A percentile compares a stretch with the other conserved stretches of the same genome.
Evolutionary conservation across 495 filamentous ascomycete species (phyloP).

Genomic region (Neurospora africana): DNA sequence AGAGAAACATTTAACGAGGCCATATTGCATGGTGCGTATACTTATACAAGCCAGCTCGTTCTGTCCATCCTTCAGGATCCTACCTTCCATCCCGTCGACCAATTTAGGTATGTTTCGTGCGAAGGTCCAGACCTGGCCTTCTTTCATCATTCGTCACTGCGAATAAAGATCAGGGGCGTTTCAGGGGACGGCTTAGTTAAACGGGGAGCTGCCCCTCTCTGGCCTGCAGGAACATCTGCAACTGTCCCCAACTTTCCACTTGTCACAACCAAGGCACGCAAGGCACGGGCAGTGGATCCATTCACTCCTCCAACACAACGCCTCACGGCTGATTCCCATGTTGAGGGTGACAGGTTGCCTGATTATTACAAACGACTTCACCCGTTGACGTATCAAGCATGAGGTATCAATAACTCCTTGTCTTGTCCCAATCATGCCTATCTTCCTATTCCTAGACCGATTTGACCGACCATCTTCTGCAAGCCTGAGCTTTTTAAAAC

Average conservation of each 20-base stretch:
- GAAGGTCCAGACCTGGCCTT: background rate
- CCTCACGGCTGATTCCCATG: background rate
- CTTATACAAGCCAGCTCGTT: background rate
- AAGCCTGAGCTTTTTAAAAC: conserved; percentile 28
- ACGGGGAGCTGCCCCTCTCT: background rate
- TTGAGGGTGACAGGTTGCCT: background rate
- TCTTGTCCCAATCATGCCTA: background rate
- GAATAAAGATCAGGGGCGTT: background rate
- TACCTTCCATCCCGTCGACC: background rate
- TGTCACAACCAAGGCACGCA: background rate
- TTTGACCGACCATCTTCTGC: conserved; percentile 18
- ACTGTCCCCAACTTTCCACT: background rate
- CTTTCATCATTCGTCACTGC: background rate
- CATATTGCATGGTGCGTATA: background rate
- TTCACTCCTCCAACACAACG: background rate
- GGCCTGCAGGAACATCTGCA: background rate
- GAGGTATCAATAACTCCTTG: background rate
- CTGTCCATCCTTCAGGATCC: background rate
- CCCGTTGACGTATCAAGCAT: background rate
- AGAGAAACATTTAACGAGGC: no score
- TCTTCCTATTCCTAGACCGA: conserved; percentile 26
- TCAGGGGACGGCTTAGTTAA: background rate
- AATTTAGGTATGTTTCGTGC: background rate
- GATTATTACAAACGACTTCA: background rate
- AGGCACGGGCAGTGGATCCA: background rate